Conservation (phyloP, 257 asterid genomes). For the Solanum chmielewskii region DNA sequence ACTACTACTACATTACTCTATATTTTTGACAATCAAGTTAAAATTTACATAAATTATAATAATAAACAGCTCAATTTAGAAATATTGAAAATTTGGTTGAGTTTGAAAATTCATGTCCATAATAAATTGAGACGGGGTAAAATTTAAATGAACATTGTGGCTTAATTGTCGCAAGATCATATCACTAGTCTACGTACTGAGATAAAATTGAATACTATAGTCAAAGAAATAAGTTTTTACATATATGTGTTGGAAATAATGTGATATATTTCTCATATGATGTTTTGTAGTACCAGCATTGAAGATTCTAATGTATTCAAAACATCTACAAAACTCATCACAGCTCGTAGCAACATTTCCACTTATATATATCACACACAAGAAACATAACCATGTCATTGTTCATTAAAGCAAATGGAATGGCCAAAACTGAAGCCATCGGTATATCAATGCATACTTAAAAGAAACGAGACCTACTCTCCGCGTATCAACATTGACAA, state of each 20-base stretch:
- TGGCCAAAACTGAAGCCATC: neutral
- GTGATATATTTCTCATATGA: neutral
- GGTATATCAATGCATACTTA: neutral
- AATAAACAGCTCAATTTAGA: too few species aligned
- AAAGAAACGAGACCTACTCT: neutral
- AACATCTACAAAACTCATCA: neutral
- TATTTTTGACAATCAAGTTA: too few species aligned
- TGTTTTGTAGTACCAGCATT: neutral
- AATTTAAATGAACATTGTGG: too few species aligned
- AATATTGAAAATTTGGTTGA: too few species aligned
- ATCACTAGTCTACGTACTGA: too few species aligned
- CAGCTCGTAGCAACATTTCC: neutral
- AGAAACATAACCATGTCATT: neutral
- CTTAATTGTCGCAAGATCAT: too few species aligned
- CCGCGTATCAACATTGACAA: neutral
- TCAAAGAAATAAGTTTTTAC: neutral
- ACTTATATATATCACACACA: neutral
- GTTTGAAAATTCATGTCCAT: too few species aligned
- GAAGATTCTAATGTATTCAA: neutral
- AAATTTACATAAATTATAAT: too few species aligned
- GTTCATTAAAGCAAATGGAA: neutral
- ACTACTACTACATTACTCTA: too few species aligned
- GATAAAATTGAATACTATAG: neutral
- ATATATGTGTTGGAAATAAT: neutral
- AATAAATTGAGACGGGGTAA: too few species aligned